A percentile compares a stretch with the other conserved stretches of the same genome.
Conservation (phyloP, 495 filamentous ascomycete genomes). For the Monascus purpureus region DNA sequence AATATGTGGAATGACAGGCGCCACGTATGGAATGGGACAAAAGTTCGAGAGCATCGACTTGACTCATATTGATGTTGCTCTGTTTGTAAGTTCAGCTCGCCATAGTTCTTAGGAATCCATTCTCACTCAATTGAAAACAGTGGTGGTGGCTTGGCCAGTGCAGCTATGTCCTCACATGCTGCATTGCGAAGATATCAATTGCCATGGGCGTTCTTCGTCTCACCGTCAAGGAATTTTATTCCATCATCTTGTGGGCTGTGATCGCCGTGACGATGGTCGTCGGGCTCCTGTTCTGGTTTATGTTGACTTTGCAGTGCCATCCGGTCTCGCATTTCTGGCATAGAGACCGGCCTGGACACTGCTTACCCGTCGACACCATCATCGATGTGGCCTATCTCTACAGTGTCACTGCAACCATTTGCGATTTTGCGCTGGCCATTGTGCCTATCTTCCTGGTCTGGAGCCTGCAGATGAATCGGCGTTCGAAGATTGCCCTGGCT, state of each 20-base stretch:
- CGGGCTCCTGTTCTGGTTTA: conserved; percentile 22
- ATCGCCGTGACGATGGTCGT: conserved; percentile 15
- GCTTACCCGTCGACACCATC: conserved; percentile 15
- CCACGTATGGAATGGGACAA: conserved; percentile 23
- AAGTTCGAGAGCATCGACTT: conserved; percentile 5
- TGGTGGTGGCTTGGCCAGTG: conserved; percentile 31
- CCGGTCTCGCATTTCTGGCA: conserved; percentile 30
- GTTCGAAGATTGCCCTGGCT: conserved; percentile 22
- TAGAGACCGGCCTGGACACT: conserved; percentile 14
- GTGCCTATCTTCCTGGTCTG: conserved; percentile 22
- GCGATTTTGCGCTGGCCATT: conserved; percentile 27
- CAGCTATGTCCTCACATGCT: conserved; percentile 20
- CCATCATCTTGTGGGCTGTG: conserved; percentile 15
- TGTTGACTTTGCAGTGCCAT: conserved; percentile 27
- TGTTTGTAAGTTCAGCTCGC: conserved; percentile 22
- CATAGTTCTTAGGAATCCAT: neutral
- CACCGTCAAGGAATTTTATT: conserved; percentile 14
- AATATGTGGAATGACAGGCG: conserved; percentile 23
- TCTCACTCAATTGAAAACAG: conserved; percentile 6
- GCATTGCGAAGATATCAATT: conserved; percentile 25
- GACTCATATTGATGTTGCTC: conserved; percentile 17
- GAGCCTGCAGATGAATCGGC: conserved; percentile 24
- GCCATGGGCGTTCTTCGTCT: conserved; percentile 28
- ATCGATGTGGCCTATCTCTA: conserved; percentile 27
- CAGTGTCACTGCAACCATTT: conserved; percentile 24